These are phyloP conservation scores for Achaetomiella virescens DNA, from an alignment of 495 filamentous ascomycete genomes.

Conservation along the genomic window DNA sequence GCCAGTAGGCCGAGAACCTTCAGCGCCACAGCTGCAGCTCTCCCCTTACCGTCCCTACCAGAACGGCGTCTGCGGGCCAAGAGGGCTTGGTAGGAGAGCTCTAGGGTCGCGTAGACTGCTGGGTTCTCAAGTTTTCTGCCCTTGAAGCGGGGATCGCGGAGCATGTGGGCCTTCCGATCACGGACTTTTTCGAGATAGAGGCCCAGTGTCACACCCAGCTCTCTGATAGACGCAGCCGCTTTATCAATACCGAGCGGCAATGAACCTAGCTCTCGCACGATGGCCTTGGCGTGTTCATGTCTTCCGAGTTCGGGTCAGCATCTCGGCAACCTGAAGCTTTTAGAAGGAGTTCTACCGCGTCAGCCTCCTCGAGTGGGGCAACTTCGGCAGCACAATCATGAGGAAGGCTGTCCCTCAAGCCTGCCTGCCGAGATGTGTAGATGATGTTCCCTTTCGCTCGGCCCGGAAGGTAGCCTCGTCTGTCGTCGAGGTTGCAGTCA, in stretches of 20 bases:
- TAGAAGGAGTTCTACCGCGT: constrained; percentile 17
- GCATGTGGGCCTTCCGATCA: neutral
- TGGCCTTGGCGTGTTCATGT: neutral
- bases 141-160: constrained; percentile 1
- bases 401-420: neutral
- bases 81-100: constrained; percentile 12
- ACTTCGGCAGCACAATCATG: constrained; percentile 4
- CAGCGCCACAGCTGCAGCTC: constrained; percentile 6
- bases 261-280: constrained; percentile 15
- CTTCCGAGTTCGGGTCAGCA: neutral
- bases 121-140: neutral
- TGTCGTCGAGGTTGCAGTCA: constrained; percentile 8
- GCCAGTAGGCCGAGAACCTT: constrained; percentile 10
- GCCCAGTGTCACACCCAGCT: neutral
- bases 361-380: neutral
- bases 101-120: constrained; percentile 18
- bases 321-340: constrained; percentile 6
- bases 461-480: neutral
- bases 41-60: neutral
- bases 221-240: constrained; percentile 14
- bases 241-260: constrained; percentile 23
- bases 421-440: constrained; percentile 14
- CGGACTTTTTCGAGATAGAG: constrained; percentile 9
- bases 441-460: constrained; percentile 14
- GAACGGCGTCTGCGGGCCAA: neutral